Conservation (phyloP, 805 yeast species). For the Starmerella sirachaensis region DNA sequence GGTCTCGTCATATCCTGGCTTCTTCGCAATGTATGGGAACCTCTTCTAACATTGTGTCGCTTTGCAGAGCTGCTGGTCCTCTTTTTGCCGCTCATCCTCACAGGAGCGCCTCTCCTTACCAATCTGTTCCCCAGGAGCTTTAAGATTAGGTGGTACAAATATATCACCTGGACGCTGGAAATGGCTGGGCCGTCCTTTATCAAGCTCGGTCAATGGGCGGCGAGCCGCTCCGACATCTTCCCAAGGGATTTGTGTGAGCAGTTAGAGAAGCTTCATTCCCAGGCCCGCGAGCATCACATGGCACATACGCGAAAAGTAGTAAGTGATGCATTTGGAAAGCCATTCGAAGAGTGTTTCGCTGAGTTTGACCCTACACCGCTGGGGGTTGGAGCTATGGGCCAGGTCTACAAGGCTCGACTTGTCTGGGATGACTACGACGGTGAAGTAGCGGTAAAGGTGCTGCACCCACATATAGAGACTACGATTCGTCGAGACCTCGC, state of each 20-base stretch:
- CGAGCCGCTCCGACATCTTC: constrained; percentile 88
- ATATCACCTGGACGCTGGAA: constrained; percentile 58
- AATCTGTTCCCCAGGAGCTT: constrained; percentile 37
- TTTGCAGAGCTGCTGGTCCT: constrained; percentile 54
- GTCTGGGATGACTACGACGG: constrained; percentile 25
- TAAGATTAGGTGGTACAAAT: constrained; percentile 48
- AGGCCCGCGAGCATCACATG: constrained; percentile 64
- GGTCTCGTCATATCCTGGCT: constrained; percentile 12
- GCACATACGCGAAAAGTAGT: constrained; percentile 47
- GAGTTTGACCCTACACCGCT: constrained; percentile 64
- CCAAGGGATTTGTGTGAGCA: constrained; percentile 67
- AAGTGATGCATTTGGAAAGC: constrained; percentile 45
- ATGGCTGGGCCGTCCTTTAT: constrained; percentile 78
- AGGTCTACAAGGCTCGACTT: constrained; percentile 70
- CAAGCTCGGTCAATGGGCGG: constrained; percentile 95
- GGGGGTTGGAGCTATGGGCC: constrained; percentile 99
- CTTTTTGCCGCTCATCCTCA: constrained; percentile 55
- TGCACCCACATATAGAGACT: constrained; percentile 74
- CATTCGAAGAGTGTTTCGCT: constrained; percentile 66
- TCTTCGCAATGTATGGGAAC: constrained; percentile 40
- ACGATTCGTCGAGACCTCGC: constrained; percentile 67
- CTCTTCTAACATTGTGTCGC: constrained; percentile 53
- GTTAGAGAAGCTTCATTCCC: constrained; percentile 66
- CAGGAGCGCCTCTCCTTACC: constrained; percentile 46
- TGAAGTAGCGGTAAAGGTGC: constrained; percentile 78